These are phyloP conservation scores for Auriscalpium microsporum DNA, from an alignment of 768 basidiomycete species.

Conservation along the genomic window DNA sequence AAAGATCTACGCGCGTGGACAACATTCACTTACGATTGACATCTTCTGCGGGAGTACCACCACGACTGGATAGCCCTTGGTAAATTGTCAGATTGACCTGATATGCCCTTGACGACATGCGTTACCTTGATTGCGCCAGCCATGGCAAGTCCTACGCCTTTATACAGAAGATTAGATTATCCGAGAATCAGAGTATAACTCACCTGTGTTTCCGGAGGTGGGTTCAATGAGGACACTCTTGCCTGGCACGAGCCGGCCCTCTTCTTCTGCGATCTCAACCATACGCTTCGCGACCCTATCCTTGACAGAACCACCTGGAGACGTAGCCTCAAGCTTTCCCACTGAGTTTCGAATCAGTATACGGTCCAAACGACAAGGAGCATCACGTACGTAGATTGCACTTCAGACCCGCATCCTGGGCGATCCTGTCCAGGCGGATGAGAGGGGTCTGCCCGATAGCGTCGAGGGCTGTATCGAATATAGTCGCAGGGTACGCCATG, in stretches of 20 bases:
- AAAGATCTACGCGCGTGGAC: background rate
- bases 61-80: conserved; percentile 80
- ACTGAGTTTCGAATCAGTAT: conserved; percentile 28
- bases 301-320: conserved; percentile 90
- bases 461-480: conserved; percentile 73
- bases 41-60: conserved; percentile 93
- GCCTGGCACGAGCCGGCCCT: conserved; percentile 78
- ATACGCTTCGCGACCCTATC: conserved; percentile 95
- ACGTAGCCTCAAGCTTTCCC: conserved; percentile 85
- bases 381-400: conserved; percentile 77
- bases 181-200: conserved; percentile 7
- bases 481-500: conserved; percentile 28
- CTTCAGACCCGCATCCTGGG: conserved; percentile 61
- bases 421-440: conserved; percentile 76
- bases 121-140: conserved; percentile 88
- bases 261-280: conserved; percentile 89
- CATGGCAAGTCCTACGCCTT: conserved; percentile 83
- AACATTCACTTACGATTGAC: conserved; percentile 49
- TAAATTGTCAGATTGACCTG: conserved; percentile 49
- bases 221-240: conserved; percentile 52
- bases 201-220: conserved; percentile 93
- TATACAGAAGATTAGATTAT: background rate
- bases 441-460: conserved; percentile 90
- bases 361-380: background rate
- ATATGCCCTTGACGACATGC: conserved; percentile 17